Conservation (phyloP, 768 basidiomycete species). For the Plicaturopsis crispa region DNA sequence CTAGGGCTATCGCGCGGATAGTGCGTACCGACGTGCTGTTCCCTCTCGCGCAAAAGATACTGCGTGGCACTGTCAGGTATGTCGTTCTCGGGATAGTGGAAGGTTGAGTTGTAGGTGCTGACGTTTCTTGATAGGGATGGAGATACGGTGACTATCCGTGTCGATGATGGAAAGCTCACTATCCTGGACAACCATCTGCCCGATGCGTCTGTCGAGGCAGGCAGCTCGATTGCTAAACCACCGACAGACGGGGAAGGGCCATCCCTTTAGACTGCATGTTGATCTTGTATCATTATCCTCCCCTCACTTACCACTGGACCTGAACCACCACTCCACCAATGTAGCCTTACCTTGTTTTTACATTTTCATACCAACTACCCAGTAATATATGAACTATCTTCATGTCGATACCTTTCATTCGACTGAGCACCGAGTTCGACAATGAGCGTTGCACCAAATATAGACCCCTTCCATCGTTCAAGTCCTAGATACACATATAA, state of each 20-base stretch:
- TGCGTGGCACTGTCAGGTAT: conserved; percentile 73
- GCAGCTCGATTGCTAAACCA: background rate
- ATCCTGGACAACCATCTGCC: conserved; percentile 28
- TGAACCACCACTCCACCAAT: background rate
- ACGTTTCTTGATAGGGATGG: conserved; percentile 30
- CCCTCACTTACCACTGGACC: background rate
- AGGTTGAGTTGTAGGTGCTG: background rate
- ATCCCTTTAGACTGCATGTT: too few relatives aligned
- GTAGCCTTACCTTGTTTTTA: background rate
- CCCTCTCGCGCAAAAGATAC: conserved; percentile 72
- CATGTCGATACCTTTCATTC: too few relatives aligned
- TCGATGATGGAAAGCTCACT: conserved; percentile 24
- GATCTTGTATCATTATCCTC: background rate
- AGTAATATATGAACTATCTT: too few relatives aligned
- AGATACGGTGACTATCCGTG: conserved; percentile 29
- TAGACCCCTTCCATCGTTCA: too few relatives aligned
- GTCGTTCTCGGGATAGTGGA: too few relatives aligned
- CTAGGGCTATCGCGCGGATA: conserved; percentile 81
- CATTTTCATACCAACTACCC: too few relatives aligned
- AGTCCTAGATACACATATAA: too few relatives aligned
- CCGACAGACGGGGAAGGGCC: background rate
- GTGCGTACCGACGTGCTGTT: conserved; percentile 78
- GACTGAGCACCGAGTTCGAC: too few relatives aligned
- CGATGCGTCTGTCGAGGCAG: conserved; percentile 15
- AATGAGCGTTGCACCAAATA: too few relatives aligned